phyloP scores from a whole-genome alignment of 306 rosid genomes.

The Fragaria vesca region DNA sequence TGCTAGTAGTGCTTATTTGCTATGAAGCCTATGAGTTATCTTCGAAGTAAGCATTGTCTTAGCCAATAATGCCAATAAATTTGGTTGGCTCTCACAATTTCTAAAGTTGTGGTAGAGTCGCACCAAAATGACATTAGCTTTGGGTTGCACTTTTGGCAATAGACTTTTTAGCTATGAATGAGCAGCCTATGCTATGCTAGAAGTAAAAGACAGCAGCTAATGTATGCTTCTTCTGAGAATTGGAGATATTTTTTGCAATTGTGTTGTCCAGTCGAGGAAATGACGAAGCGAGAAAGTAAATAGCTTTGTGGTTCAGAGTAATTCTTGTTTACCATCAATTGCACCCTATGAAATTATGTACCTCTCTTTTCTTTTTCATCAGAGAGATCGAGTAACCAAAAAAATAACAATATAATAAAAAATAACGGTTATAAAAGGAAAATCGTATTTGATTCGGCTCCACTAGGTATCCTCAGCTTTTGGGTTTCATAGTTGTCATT shows the following conservation, averaged over 20 bases:
- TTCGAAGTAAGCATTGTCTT: constrained; percentile 4
- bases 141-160: background rate
- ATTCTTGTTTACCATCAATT: background rate
- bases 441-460: background rate
- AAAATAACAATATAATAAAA: background rate
- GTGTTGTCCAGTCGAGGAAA: constrained; percentile 8
- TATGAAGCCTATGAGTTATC: background rate
- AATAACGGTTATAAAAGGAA: background rate
- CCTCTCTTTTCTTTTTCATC: background rate
- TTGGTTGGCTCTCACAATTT: background rate
- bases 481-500: background rate
- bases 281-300: background rate
- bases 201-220: constrained; percentile 20
- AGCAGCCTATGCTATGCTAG: background rate
- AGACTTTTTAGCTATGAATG: constrained; percentile 18
- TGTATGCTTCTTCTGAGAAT: background rate
- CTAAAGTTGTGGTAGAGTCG: background rate
- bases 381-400: too few relatives aligned
- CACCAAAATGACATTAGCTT: background rate
- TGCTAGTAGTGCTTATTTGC: constrained; percentile 6
- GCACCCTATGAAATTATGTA: background rate
- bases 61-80: constrained; percentile 8
- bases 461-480: background rate
- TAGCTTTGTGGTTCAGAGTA: background rate
- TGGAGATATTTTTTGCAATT: background rate